Base-by-base conservation (phyloP, 2,329 filamentous ascomycete genomes). In the Drechslera avenae region DNA sequence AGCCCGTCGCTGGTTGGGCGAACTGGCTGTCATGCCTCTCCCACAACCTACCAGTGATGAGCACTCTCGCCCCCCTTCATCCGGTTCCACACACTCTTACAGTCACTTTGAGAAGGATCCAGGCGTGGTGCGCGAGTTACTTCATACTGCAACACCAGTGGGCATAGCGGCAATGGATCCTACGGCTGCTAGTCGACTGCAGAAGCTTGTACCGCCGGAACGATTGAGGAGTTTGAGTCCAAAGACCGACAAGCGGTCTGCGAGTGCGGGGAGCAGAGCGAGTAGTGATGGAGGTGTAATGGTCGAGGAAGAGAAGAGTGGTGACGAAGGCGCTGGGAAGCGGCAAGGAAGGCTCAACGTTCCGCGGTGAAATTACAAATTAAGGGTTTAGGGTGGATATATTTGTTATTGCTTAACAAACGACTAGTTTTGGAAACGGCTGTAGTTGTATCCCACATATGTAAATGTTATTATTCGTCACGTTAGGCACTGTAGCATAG, bases 1-100 rank as follows among this genome's bases (percentile, higher is more conserved):
- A 0, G 73, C 73, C 0, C 59, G 63, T 4, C 64, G 73, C 8
- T 80, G 78, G 78, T 72, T 79, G 0, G 47, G 52, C 1, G 54
- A 71, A 7, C 67, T 80, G 1, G 16, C 51, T 3, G 62, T 71
- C 7, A 56, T 67, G 50, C 61, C 62, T 4, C 19, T 35, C 7
- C 42, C 31, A 13, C 46, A 12, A 17, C 33, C 5, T 4, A 30
- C 17, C 30, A 44, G 2, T 26, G 28, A 28, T 9, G n/a, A 16
- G 4, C 12, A n/a, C 2, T 3, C 21, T 19, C 17, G 3, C 17
- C 21, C 5, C 18, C 19, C 3, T 10, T 14, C 10, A 16, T 14
- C 13, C 17, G 43, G 8, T 39, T 30, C 21, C 32, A 47, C 6
- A 28, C 43, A n/a, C 39, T 40, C 16, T 12, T 28, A 28, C 26